Base-by-base conservation (phyloP, 139 green algal genomes). In the Coelastrella sp. region DNA sequence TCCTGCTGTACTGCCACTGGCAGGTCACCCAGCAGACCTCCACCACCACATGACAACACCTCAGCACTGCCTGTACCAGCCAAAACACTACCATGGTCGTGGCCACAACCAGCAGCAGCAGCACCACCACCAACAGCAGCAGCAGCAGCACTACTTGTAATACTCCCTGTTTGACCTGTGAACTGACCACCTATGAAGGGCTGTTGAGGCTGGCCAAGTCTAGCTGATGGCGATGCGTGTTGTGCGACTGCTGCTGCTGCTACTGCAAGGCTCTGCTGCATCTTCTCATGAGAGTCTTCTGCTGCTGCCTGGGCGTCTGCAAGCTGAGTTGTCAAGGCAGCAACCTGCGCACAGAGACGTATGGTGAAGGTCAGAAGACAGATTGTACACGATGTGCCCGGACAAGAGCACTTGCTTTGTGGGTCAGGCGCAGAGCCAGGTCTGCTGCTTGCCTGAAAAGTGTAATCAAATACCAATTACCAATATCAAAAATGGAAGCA, bases 191-290 rank as follows among this genome's bases (percentile, higher is more conserved):
- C 35, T 49, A 24, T 76, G 68, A 8, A 25, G 17, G 74, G 4
- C 60, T 57, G 15, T 58, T 57, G 24, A 58, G 6, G 1, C 9
- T 14, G 15, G 1, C 63, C 63, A 14, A 1, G 76, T 6, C 0
- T 17, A 6, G 27, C 76, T 82, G 35, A 27, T 60, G 59, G 57
- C 27, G 59, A 17, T 24, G n/a, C 0, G 8, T 73, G 57, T 24
- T 73, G n/a, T 74, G 11, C 59, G 24, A 86, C 81, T 86, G 81
- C 81, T 86, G 81, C 59, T 86, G 81, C 81, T 86, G 81, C 81
- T 65, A 86, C 81, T 27, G 65, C 57, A 15, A 86, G 20, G n/a
- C 22, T 60, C n/a, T 86, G 81, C 24, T 86, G 81, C 6, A 70
- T 65, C 81, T 86, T 86, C 81, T 86, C 81, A 10, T 57, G 59